Evolutionary conservation across 129 eudicot species (phyloP), one percentile per base, ranked within the genome.

Genomic region (Flaveria bidentis): DNA sequence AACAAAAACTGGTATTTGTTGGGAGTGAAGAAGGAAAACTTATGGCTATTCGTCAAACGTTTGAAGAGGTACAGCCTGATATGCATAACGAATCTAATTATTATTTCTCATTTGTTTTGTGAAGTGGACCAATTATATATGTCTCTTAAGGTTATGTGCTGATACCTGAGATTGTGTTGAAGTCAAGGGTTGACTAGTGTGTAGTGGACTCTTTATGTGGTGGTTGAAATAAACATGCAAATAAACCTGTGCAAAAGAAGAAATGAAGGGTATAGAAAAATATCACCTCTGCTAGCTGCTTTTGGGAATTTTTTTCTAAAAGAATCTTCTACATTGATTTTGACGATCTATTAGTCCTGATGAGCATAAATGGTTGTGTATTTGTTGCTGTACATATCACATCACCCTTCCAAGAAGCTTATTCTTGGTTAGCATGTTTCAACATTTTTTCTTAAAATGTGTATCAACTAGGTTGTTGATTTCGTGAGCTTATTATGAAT

Each of bases 1-100:
- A 91, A 84, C 99, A 95, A 80, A 87, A 85, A 28, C 78, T 95
- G 80, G 83, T 89, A 17, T 95, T 83, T 77, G 97, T 85, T 72
- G 99, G 97, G 67, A 95, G 99, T 78, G 99, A 95, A 85, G 94
- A 91, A 81, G 99, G 99, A 74, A 95, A 95, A 76, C 89, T 91
- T 76, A 82, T 91, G 69, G 99, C 99, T 76, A 93, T 95, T 75
- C 93, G 96, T 75, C 99, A 95, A 82, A 89, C 87, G 76, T 95
- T 95, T 69, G 80, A 90, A 49, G 92, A 95, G 99, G 98, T 90
- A 87, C 71, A 47, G 1, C 50, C 72, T 67, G 15, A 52, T 65
- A 47, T 41, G 77, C 41, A 62, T 62, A 53, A 72, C 55, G 36
- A 56, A 6, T 20, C 8, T 58, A 28, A 5, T n/a, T 56, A 23